Conservation (phyloP, 176 grass and related monocot genomes). For the Leersia perrieri region DNA sequence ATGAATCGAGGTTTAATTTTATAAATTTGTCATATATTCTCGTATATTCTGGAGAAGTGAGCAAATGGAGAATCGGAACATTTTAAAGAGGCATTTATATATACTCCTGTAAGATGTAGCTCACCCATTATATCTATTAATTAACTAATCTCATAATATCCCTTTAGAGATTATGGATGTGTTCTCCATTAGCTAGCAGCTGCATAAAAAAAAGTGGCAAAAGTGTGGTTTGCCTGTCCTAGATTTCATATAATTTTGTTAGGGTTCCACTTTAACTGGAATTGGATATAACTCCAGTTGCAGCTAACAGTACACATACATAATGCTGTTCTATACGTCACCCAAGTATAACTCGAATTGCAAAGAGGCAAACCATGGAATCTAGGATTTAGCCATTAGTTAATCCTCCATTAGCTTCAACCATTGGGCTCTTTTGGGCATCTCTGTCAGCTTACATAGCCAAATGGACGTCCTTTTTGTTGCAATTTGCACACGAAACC, state of each 20-base stretch:
- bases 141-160: not conserved
- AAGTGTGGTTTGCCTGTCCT: not conserved
- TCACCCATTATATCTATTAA: not conserved
- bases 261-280: not conserved
- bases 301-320: not conserved
- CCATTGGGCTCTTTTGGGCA: not conserved
- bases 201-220: not conserved
- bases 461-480: not conserved
- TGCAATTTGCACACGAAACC: not conserved
- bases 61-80: too few relatives aligned
- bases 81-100: too few relatives aligned
- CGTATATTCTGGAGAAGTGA: not conserved
- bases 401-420: not conserved
- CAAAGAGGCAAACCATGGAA: not conserved
- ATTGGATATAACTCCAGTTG: not conserved
- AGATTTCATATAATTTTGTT: not conserved
- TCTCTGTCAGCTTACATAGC: slow-evolving; percentile 11
- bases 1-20: not conserved
- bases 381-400: slow-evolving; percentile 24
- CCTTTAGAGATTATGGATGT: not conserved
- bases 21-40: not conserved
- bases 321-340: not conserved
- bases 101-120: not conserved
- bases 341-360: not conserved
- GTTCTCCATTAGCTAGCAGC: not conserved